A percentile compares a stretch with the other conserved stretches of the same genome.
phyloP scores from a whole-genome alignment of 371 early-diverging fungal species.

The Mortierella sp. region DNA sequence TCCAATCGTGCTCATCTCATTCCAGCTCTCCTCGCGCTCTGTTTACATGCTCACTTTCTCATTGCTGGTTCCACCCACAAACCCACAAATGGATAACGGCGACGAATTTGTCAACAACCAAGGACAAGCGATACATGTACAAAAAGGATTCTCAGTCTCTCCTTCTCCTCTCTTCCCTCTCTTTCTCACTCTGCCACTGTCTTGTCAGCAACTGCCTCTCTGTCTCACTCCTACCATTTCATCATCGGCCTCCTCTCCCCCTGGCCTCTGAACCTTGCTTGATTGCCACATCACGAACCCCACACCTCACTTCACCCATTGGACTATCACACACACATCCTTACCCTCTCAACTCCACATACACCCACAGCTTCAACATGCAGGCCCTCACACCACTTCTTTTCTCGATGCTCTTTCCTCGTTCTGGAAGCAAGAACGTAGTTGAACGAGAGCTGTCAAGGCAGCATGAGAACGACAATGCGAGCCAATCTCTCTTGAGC shows the following conservation, averaged over 20 bases:
- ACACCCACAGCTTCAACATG: slow-evolving; percentile 18
- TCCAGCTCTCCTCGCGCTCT: too few relatives aligned
- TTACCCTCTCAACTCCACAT: not conserved
- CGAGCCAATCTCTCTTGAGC: too few relatives aligned
- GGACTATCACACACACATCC: not conserved
- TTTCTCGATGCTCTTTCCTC: slow-evolving; percentile 51
- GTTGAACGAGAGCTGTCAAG: not conserved
- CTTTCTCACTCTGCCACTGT: not conserved
- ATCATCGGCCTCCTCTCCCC: too few relatives aligned
- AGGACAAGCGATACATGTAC: too few relatives aligned
- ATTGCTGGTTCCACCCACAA: too few relatives aligned
- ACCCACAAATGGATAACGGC: too few relatives aligned
- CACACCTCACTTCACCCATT: not conserved
- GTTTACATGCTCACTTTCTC: too few relatives aligned
- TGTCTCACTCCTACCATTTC: slow-evolving; percentile 3
- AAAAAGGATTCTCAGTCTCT: not conserved
- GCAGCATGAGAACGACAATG: too few relatives aligned
- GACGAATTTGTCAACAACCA: too few relatives aligned
- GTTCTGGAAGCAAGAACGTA: slow-evolving; percentile 12
- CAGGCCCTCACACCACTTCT: slow-evolving; percentile 48
- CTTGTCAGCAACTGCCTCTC: not conserved
- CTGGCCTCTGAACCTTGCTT: too few relatives aligned
- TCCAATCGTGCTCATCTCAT: too few relatives aligned
- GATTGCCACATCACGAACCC: too few relatives aligned
- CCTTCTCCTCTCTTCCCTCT: not conserved